Conservation (phyloP, 2,329 filamentous ascomycete genomes). For the Chaetothyriales sp. region DNA sequence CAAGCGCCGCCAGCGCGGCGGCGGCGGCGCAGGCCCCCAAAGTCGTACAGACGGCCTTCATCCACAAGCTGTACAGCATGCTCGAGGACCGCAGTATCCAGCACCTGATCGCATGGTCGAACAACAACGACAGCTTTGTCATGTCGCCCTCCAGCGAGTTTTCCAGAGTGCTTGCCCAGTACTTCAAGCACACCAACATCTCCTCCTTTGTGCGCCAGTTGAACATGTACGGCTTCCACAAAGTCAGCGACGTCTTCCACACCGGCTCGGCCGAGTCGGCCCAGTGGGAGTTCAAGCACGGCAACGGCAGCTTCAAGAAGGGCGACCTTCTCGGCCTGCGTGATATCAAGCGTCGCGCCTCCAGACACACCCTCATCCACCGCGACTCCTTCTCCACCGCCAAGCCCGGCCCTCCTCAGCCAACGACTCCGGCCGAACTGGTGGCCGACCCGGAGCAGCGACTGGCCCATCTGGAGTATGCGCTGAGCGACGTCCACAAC, state of each 20-base stretch:
- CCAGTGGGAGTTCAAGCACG: conserved; percentile 97
- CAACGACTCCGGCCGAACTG: conserved; percentile 71
- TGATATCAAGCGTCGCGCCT: conserved; percentile 91
- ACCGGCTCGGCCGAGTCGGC: conserved; percentile 86
- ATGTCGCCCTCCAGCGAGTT: conserved; percentile 98
- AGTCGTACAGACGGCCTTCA: conserved; percentile 95
- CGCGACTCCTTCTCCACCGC: conserved; percentile 73
- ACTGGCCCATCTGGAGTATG: conserved; percentile 63
- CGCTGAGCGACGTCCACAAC: conserved; percentile 63
- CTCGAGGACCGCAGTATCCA: conserved; percentile 85
- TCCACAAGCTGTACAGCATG: conserved; percentile 99
- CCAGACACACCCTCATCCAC: conserved; percentile 82
- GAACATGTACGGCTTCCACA: conserved; percentile 99
- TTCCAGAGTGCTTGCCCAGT: conserved; percentile 93
- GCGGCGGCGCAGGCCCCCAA: conserved; percentile 67
- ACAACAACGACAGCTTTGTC: conserved; percentile 88
- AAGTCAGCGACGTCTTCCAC: conserved; percentile 98
- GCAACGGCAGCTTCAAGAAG: conserved; percentile 90
- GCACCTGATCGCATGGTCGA: conserved; percentile 93
- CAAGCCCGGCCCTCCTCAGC: conserved; percentile 62
- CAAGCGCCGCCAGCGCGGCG: conserved; percentile 3
- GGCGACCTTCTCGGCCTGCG: conserved; percentile 81
- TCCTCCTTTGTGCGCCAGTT: conserved; percentile 95
- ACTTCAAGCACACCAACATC: conserved; percentile 99
- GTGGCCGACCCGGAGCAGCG: conserved; percentile 70